Evolutionary conservation across 1,139 yeast genomes (phyloP).

Genomic region (Taphrina pruni): DNA sequence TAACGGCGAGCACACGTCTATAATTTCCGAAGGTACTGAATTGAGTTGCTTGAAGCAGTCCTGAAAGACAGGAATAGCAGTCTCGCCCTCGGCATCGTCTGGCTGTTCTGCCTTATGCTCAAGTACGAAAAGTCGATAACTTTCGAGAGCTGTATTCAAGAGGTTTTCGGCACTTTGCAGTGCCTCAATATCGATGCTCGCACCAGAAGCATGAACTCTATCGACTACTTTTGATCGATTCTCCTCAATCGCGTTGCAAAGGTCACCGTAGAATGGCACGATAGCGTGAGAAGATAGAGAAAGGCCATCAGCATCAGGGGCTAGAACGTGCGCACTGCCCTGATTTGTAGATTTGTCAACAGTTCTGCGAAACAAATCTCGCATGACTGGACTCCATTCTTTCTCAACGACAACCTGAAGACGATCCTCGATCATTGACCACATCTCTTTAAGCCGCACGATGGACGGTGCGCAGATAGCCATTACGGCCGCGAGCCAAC

Average conservation of each 20-base stretch:
- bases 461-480: conserved; percentile 83
- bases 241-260: conserved; percentile 52
- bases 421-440: conserved; percentile 74
- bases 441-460: conserved; percentile 71
- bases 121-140: conserved; percentile 4
- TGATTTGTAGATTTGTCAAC: conserved; percentile 48
- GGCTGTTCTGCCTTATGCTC: neutral
- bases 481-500: conserved; percentile 91
- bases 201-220: neutral
- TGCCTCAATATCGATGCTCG: conserved; percentile 16
- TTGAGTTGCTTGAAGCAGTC: conserved; percentile 40
- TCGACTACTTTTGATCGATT: conserved; percentile 3
- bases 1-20: conserved; percentile 19
- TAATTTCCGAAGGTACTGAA: conserved; percentile 15
- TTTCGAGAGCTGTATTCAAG: conserved; percentile 30
- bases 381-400: conserved; percentile 94
- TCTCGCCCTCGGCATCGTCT: neutral
- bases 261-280: conserved; percentile 90
- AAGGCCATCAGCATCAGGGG: conserved; percentile 86
- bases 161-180: conserved; percentile 3
- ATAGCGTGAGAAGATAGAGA: conserved; percentile 74
- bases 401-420: conserved; percentile 68
- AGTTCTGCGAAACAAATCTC: conserved; percentile 71
- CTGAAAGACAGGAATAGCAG: conserved; percentile 18
- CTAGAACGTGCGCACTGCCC: conserved; percentile 67